A percentile compares a stretch with the other conserved stretches of the same genome.
Conservation (phyloP, 2,329 filamentous ascomycete genomes). For the Fusarium tricinctum region DNA sequence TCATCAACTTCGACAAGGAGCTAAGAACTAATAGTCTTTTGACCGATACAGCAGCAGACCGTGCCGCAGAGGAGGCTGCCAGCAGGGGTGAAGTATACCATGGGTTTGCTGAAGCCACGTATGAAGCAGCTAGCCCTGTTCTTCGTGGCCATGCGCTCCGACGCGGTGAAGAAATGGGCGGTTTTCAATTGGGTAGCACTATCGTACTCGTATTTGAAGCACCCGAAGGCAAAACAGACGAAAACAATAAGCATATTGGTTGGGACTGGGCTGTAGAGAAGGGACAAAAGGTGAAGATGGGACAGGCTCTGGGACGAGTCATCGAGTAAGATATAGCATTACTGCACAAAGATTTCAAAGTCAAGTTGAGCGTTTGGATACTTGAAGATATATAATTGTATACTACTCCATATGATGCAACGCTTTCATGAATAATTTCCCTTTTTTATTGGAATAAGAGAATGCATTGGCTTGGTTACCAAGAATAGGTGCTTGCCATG, state of each 20-base stretch:
- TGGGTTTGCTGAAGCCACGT: constrained; percentile 95
- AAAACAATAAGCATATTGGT: constrained; percentile 71
- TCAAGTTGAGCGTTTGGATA: constrained; percentile 27
- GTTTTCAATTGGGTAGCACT: constrained; percentile 94
- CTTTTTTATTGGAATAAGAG: background rate
- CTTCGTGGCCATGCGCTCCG: constrained; percentile 86
- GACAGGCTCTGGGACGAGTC: constrained; percentile 85
- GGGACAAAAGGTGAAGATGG: constrained; percentile 90
- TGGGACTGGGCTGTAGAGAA: constrained; percentile 91
- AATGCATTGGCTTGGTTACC: too few species aligned
- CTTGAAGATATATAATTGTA: constrained; percentile 30
- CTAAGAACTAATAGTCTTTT: constrained; percentile 91
- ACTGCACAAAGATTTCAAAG: constrained; percentile 23
- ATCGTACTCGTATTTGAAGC: constrained; percentile 98
- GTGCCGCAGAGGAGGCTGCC: constrained; percentile 83
- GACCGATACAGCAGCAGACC: constrained; percentile 92
- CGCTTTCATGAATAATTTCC: constrained; percentile 1
- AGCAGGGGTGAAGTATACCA: constrained; percentile 83
- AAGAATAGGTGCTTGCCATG: background rate
- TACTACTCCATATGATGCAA: constrained; percentile 7
- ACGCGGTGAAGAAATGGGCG: constrained; percentile 96
- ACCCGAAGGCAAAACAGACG: constrained; percentile 71
- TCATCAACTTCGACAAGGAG: constrained; percentile 96
- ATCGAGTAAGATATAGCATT: constrained; percentile 59
- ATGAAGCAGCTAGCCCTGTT: constrained; percentile 80